Evolutionary conservation across 139 green algal species (phyloP).

Genomic region (Chlorella ohadii): DNA sequence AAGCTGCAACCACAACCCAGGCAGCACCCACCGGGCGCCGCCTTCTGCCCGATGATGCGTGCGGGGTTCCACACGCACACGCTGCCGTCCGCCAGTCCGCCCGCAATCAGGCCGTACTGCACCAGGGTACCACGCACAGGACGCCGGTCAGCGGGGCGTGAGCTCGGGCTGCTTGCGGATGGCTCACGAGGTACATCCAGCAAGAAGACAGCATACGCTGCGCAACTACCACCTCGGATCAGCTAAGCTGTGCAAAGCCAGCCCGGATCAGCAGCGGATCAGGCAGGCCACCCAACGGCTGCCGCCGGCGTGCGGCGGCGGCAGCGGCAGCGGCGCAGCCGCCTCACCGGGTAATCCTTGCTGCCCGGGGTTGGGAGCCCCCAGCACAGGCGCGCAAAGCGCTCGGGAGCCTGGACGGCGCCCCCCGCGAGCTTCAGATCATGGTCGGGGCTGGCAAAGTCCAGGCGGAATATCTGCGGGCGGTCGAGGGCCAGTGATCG

Average conservation of each 20-base stretch:
- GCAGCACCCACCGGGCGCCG: neutral
- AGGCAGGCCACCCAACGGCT: too few species aligned
- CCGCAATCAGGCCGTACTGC: slow-evolving; percentile 92
- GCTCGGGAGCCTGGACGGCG: slow-evolving; percentile 78
- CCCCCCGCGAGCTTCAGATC: slow-evolving; percentile 63
- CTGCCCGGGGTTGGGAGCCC: slow-evolving; percentile 50
- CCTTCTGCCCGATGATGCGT: slow-evolving; percentile 67
- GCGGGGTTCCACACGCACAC: slow-evolving; percentile 94
- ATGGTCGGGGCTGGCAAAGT: slow-evolving; percentile 59
- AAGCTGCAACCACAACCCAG: too few species aligned
- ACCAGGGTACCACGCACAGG: neutral
- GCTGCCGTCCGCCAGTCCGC: slow-evolving; percentile 90
- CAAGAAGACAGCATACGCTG: neutral
- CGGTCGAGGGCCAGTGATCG: too few species aligned
- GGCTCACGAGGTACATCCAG: neutral
- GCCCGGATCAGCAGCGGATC: too few species aligned
- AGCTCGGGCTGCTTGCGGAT: neutral
- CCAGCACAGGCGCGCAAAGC: slow-evolving; percentile 92
- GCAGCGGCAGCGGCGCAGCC: neutral
- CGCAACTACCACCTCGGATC: neutral
- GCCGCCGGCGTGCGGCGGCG: too few species aligned
- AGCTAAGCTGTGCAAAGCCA: neutral
- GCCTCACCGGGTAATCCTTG: slow-evolving; percentile 42
- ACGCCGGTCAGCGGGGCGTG: neutral
- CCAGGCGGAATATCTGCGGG: slow-evolving; percentile 76